Evolutionary conservation across 352 stramenopile species (phyloP).

Genomic region (Aphanomyces cochlioides): DNA sequence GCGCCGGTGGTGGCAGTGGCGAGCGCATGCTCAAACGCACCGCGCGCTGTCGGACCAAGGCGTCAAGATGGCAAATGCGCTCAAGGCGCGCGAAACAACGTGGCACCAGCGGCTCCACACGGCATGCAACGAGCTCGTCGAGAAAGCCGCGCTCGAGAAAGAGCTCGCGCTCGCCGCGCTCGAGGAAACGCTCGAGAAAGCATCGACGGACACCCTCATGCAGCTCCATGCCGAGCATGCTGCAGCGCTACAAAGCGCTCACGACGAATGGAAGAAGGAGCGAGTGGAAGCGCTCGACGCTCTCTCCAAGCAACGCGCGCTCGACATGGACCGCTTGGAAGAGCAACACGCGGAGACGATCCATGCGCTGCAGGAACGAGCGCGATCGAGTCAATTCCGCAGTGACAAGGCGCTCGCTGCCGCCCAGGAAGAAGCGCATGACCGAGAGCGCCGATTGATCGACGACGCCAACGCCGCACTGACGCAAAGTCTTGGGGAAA

Average conservation of each 20-base stretch:
- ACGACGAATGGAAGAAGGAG: slow-evolving; percentile 27
- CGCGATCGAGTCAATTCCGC: not conserved
- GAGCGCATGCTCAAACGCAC: not conserved
- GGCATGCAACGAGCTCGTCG: slow-evolving; percentile 6
- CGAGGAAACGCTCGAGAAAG: not conserved
- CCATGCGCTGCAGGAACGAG: slow-evolving; percentile 21
- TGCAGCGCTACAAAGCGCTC: not conserved
- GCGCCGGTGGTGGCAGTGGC: slow-evolving; percentile 2
- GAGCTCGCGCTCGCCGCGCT: slow-evolving; percentile 9
- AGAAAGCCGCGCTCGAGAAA: slow-evolving; percentile 25
- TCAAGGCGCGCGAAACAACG: slow-evolving; percentile 15
- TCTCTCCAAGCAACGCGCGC: slow-evolving; percentile 28
- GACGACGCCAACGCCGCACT: slow-evolving; percentile 37
- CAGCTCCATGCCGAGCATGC: not conserved
- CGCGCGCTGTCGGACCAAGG: not conserved
- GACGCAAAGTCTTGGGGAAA: slow-evolving; percentile 40
- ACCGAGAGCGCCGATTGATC: not conserved
- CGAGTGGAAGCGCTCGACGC: not conserved
- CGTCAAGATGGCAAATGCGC: slow-evolving; percentile 3
- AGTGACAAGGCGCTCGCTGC: not conserved
- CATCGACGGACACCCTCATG: not conserved
- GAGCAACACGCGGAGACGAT: slow-evolving; percentile 32
- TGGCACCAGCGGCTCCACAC: slow-evolving; percentile 19
- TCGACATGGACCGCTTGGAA: slow-evolving; percentile 41
- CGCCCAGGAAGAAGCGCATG: not conserved